Conservation (phyloP, 2,329 filamentous ascomycete species). For the Pezizomycotina sp. region DNA sequence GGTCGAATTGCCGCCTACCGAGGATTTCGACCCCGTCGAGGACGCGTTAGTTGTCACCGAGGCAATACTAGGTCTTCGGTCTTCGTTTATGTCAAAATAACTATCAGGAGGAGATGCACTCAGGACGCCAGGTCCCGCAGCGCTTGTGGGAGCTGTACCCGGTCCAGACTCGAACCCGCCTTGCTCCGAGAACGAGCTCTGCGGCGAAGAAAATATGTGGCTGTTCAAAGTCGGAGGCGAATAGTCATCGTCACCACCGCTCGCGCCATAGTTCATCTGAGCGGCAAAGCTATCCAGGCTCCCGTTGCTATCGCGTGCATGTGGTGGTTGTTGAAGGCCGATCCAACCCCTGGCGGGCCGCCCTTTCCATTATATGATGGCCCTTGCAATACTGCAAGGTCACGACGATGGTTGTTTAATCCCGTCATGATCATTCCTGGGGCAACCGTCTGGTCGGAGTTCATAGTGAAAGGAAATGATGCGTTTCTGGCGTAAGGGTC, state of each 20-base stretch:
- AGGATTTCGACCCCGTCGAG: constrained; percentile 67
- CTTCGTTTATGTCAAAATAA: constrained; percentile 35
- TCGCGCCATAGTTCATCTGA: constrained; percentile 1
- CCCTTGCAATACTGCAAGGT: constrained; percentile 23
- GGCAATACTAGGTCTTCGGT: constrained; percentile 69
- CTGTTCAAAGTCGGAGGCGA: constrained; percentile 19
- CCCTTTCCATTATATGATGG: constrained; percentile 20
- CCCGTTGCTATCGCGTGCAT: constrained; percentile 15
- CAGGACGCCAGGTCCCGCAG: constrained; percentile 15
- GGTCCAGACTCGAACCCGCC: constrained; percentile 17
- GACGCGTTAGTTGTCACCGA: constrained; percentile 69
- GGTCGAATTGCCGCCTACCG: constrained; percentile 47
- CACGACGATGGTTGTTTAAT: constrained; percentile 21
- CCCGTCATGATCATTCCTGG: too few species aligned
- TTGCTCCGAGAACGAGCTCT: constrained; percentile 7
- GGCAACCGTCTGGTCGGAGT: too few species aligned
- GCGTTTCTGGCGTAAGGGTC: constrained; percentile 10
- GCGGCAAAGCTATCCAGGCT: constrained; percentile 9
- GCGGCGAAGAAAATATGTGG: constrained; percentile 17
- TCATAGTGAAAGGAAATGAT: too few species aligned
- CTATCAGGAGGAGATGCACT: constrained; percentile 19
- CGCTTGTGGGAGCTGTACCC: constrained; percentile 18
- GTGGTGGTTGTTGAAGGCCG: constrained; percentile 20
- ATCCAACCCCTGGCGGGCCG: too few species aligned
- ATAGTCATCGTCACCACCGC: neutral